A percentile compares a stretch with the other conserved stretches of the same genome.
Evolutionary conservation across 768 basidiomycete species (phyloP).

Genomic region (Dacryopinax primogenitus): DNA sequence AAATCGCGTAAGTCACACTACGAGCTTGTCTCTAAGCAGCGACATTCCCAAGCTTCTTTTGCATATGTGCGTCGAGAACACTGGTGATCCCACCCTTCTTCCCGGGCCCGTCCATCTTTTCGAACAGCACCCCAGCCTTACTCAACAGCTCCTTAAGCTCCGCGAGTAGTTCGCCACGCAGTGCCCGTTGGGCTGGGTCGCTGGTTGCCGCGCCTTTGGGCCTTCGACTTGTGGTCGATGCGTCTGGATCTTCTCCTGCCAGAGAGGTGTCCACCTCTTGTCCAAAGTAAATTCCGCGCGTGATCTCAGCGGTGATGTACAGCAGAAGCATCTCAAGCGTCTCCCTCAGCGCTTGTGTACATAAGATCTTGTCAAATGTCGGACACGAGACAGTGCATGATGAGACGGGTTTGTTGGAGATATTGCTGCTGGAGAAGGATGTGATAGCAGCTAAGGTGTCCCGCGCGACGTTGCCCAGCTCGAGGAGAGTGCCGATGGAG

Average conservation of each 20-base stretch:
- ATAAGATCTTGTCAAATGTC: constrained; percentile 20
- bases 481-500: constrained; percentile 76
- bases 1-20: background rate
- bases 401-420: constrained; percentile 27
- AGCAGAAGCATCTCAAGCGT: constrained; percentile 1
- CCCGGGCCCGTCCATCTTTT: constrained; percentile 37
- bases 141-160: constrained; percentile 55
- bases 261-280: background rate
- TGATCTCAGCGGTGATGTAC: constrained; percentile 7
- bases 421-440: constrained; percentile 46
- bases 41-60: background rate
- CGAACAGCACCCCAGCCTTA: constrained; percentile 51
- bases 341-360: constrained; percentile 15
- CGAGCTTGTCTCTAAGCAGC: background rate
- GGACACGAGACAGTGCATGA: constrained; percentile 16
- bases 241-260: constrained; percentile 29
- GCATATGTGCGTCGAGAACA: background rate
- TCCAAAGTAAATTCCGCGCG: constrained; percentile 5
- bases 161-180: constrained; percentile 67
- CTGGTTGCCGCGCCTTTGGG: constrained; percentile 36
- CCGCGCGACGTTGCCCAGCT: constrained; percentile 62
- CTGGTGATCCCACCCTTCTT: background rate
- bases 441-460: constrained; percentile 60
- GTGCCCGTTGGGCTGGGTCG: constrained; percentile 54
- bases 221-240: constrained; percentile 28